Evolutionary conservation across 768 basidiomycete species (phyloP).

Genomic region (Tephrocybe sp.): DNA sequence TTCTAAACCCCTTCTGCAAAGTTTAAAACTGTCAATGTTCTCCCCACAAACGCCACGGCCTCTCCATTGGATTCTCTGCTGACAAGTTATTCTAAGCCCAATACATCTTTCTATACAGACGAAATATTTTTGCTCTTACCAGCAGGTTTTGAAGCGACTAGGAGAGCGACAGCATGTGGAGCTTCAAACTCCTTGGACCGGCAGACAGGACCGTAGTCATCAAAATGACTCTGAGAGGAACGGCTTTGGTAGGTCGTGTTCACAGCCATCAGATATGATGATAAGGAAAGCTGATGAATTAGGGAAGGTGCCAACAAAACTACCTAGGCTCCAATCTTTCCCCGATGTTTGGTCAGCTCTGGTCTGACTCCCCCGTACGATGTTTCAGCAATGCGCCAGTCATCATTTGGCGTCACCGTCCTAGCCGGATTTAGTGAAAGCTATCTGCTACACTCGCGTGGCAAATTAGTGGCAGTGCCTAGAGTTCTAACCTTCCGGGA

Average conservation of each 20-base stretch:
- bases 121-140: no score
- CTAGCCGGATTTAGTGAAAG: constrained; percentile 14
- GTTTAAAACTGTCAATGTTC: no score
- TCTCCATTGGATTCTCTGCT: no score
- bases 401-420: constrained; percentile 11
- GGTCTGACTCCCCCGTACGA: constrained; percentile 11
- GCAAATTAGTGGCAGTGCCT: constrained; percentile 13
- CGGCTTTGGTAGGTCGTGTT: background rate
- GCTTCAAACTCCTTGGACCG: background rate
- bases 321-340: constrained; percentile 8
- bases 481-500: constrained; percentile 9
- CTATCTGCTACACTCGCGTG: constrained; percentile 9
- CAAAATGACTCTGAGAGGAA: background rate
- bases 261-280: background rate
- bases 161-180: no score
- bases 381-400: constrained; percentile 18
- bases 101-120: no score
- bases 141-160: no score
- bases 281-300: constrained; percentile 3
- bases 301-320: background rate
- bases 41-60: no score
- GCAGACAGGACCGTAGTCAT: background rate
- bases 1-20: no score
- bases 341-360: constrained; percentile 17
- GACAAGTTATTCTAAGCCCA: no score